These are phyloP conservation scores for Candida rishiriensis DNA, from an alignment of 805 yeast species.

Conservation along the genomic window DNA sequence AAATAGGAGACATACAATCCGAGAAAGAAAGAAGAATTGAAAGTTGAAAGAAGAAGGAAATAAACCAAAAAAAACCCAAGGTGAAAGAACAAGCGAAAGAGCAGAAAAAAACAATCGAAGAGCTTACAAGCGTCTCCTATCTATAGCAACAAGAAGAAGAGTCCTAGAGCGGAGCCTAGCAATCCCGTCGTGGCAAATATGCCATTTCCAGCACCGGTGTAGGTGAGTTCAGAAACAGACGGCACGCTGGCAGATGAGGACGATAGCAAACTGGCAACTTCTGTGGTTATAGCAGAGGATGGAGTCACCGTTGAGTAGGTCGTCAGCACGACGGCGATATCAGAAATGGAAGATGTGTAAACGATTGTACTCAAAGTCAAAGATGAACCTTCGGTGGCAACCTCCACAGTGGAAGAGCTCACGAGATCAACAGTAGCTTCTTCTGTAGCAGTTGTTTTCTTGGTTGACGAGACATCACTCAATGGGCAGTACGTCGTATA, in stretches of 20 bases:
- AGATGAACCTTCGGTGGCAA: conserved; percentile 14
- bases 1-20: neutral
- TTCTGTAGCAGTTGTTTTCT: conserved; percentile 1
- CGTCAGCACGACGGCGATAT: conserved; percentile 22
- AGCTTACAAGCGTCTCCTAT: neutral
- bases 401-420: conserved; percentile 15
- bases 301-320: conserved; percentile 15
- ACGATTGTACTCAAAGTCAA: conserved; percentile 12
- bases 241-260: conserved; percentile 7
- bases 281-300: conserved; percentile 3
- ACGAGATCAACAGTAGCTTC: conserved; percentile 17
- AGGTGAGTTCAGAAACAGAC: conserved; percentile 8
- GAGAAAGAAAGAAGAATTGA: neutral
- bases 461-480: conserved; percentile 1
- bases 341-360: conserved; percentile 25
- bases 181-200: conserved; percentile 7
- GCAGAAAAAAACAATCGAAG: neutral
- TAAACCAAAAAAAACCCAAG: neutral
- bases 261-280: conserved; percentile 1
- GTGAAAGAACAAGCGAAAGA: neutral
- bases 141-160: conserved; percentile 8
- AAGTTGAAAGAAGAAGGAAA: neutral
- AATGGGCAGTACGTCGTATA: conserved; percentile 22
- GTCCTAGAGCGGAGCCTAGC: conserved; percentile 8
- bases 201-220: conserved; percentile 13